Evolutionary conservation across 495 filamentous ascomycete genomes (phyloP).

Genomic region (Penicillium taxi): DNA sequence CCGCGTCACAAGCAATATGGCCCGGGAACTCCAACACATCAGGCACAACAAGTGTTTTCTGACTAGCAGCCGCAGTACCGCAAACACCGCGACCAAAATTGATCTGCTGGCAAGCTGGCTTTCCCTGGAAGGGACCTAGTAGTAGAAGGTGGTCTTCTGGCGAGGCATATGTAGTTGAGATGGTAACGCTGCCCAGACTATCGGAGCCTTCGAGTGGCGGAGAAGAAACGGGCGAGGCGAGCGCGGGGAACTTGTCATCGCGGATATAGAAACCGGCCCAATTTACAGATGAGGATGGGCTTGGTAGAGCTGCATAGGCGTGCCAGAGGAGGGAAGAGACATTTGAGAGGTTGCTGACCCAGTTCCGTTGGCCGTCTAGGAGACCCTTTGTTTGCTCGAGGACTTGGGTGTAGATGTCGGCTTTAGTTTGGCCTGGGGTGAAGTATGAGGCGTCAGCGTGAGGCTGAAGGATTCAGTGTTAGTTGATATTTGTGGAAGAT

Average conservation of each 20-base stretch:
- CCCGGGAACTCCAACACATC: constrained; percentile 75
- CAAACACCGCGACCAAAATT: constrained; percentile 75
- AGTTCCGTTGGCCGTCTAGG: constrained; percentile 74
- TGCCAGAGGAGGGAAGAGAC: constrained; percentile 80
- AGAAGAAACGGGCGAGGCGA: constrained; percentile 22
- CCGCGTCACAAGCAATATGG: constrained; percentile 86
- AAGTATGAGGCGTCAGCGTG: constrained; percentile 85
- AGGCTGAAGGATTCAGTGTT: constrained; percentile 43
- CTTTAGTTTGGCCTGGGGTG: constrained; percentile 54
- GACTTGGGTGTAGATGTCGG: constrained; percentile 69
- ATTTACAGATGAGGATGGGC: constrained; percentile 65
- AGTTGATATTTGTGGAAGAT: neutral
- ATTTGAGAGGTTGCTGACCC: constrained; percentile 91
- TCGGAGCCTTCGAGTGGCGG: constrained; percentile 14
- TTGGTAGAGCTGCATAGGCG: constrained; percentile 68
- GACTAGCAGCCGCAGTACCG: constrained; percentile 60
- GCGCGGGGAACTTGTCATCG: constrained; percentile 47
- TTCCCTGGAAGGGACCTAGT: constrained; percentile 82
- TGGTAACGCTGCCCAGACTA: constrained; percentile 9
- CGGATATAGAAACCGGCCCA: constrained; percentile 91
- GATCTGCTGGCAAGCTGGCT: constrained; percentile 83
- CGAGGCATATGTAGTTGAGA: constrained; percentile 20
- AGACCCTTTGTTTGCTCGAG: constrained; percentile 62
- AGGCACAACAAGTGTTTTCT: constrained; percentile 59
- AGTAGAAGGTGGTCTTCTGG: constrained; percentile 45